Conservation (phyloP, 2,329 filamentous ascomycete genomes). For the Stagonosporopsis cucurbitacearum region DNA sequence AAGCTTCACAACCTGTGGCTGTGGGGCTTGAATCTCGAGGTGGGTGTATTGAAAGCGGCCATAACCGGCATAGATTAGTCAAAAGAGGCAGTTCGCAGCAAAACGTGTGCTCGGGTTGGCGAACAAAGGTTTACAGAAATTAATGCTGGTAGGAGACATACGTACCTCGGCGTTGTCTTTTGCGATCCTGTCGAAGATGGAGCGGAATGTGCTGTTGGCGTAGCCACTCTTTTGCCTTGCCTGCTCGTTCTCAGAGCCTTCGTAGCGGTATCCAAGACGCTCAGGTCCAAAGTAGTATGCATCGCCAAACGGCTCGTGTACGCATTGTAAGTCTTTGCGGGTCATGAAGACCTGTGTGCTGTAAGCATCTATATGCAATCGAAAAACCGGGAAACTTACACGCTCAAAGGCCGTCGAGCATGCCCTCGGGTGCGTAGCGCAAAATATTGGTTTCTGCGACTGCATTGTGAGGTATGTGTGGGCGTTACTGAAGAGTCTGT, state of each 20-base stretch:
- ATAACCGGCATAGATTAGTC: slow-evolving; percentile 1
- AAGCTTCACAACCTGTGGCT: not conserved
- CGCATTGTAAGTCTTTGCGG: slow-evolving; percentile 79
- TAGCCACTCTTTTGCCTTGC: slow-evolving; percentile 67
- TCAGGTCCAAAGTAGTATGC: slow-evolving; percentile 97
- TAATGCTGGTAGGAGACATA: slow-evolving; percentile 17
- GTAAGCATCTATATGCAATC: slow-evolving; percentile 10
- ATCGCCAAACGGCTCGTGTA: slow-evolving; percentile 97
- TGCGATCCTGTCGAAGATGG: slow-evolving; percentile 78
- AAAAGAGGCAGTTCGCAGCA: slow-evolving; percentile 1
- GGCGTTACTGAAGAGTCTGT: slow-evolving; percentile 26
- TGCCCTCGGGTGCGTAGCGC: slow-evolving; percentile 90
- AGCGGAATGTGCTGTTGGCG: slow-evolving; percentile 72
- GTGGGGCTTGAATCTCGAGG: not conserved
- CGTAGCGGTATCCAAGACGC: slow-evolving; percentile 79
- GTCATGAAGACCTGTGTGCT: slow-evolving; percentile 83
- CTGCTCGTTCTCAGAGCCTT: slow-evolving; percentile 67
- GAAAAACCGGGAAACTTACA: slow-evolving; percentile 59
- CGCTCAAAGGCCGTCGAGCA: slow-evolving; percentile 98
- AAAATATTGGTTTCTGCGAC: slow-evolving; percentile 77
- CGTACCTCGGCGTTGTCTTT: slow-evolving; percentile 75
- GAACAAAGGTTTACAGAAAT: not conserved
- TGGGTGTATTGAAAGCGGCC: not conserved
- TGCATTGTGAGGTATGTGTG: slow-evolving; percentile 59
- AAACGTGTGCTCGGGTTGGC: not conserved